These are phyloP conservation scores for Suillus subaureus DNA, from an alignment of 768 basidiomycete genomes.

Conservation along the genomic window DNA sequence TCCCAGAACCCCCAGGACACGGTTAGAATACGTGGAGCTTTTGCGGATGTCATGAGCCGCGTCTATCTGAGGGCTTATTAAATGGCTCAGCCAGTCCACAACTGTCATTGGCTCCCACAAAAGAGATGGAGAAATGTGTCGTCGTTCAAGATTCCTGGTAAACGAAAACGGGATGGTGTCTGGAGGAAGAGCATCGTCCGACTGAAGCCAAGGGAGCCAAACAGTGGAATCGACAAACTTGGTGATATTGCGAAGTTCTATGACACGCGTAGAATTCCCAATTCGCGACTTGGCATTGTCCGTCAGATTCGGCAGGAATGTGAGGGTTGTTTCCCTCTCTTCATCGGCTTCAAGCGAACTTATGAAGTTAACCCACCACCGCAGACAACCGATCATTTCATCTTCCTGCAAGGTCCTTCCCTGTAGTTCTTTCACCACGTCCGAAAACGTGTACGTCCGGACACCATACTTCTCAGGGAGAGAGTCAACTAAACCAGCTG, in stretches of 20 bases:
- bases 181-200: conserved; percentile 74
- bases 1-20: conserved; percentile 55
- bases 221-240: conserved; percentile 66
- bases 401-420: conserved; percentile 61
- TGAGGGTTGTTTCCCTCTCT: conserved; percentile 23
- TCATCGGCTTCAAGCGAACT: conserved; percentile 19
- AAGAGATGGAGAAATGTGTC: conserved; percentile 57
- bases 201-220: conserved; percentile 56
- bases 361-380: conserved; percentile 70
- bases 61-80: conserved; percentile 49
- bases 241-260: conserved; percentile 63
- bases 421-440: conserved; percentile 75
- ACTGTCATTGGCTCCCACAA: conserved; percentile 77
- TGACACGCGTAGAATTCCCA: conserved; percentile 30
- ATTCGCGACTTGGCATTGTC: background rate
- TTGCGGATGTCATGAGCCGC: conserved; percentile 58
- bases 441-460: conserved; percentile 71
- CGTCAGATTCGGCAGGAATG: conserved; percentile 1
- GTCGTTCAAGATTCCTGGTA: conserved; percentile 55
- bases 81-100: conserved; percentile 68
- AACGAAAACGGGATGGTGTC: conserved; percentile 70
- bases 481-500: conserved; percentile 59
- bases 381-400: conserved; percentile 78
- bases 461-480: conserved; percentile 64
- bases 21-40: conserved; percentile 75